A percentile compares a stretch with the other conserved stretches of the same genome.
These are phyloP conservation scores for Pinus tabuliformis DNA, from an alignment of 75 land plant species.

Conservation along the genomic window DNA sequence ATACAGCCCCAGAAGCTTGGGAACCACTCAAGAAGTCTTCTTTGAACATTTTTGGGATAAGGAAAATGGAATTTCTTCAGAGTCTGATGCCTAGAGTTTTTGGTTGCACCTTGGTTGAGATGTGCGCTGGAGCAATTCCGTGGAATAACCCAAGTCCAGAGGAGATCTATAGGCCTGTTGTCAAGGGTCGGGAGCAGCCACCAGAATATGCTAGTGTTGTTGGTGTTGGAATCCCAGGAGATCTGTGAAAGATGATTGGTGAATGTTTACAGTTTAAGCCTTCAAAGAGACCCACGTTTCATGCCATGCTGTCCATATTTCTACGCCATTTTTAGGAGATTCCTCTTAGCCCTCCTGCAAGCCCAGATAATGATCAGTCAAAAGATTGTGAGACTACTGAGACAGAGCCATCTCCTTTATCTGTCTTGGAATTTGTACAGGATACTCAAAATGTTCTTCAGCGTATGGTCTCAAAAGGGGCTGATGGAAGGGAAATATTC, in stretches of 20 bases:
- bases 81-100: conserved; percentile 96
- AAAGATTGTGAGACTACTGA: conserved; percentile 32
- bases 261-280: conserved; percentile 88
- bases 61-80: conserved; percentile 67
- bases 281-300: conserved; percentile 78
- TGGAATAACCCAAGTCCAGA: conserved; percentile 85
- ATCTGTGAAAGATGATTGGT: conserved; percentile 96
- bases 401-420: conserved; percentile 50
- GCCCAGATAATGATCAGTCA: conserved; percentile 65
- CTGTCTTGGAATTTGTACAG: conserved; percentile 48
- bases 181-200: conserved; percentile 57
- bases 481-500: conserved; percentile 29
- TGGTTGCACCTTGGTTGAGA: conserved; percentile 91
- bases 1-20: conserved; percentile 95
- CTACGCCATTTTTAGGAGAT: conserved; percentile 83
- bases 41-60: conserved; percentile 82
- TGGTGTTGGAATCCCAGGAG: conserved; percentile 89
- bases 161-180: conserved; percentile 76
- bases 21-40: conserved; percentile 81
- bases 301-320: conserved; percentile 74
- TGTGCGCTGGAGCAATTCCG: conserved; percentile 86
- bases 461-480: conserved; percentile 67
- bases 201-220: conserved; percentile 93
- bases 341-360: conserved; percentile 86
- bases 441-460: conserved; percentile 50